Conservation (phyloP, 805 yeast species). For the Millerozyma miso region DNA sequence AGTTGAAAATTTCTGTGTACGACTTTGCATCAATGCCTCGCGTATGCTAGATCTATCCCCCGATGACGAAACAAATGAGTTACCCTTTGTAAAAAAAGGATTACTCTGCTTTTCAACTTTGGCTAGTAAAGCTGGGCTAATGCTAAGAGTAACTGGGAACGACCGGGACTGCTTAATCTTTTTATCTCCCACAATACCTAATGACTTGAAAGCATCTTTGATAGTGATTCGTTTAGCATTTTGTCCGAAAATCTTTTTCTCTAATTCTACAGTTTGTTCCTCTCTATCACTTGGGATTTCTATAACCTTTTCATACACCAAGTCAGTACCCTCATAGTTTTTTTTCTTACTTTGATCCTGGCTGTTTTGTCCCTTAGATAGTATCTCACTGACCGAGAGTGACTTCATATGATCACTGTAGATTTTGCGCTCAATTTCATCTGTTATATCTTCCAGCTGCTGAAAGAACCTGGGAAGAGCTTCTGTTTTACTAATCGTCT, state of each 20-base stretch:
- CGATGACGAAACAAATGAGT: slow-evolving; percentile 1
- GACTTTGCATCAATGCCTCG: slow-evolving; percentile 8
- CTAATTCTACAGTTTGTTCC: slow-evolving; percentile 19
- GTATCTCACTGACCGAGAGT: slow-evolving; percentile 17
- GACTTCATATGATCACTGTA: slow-evolving; percentile 12
- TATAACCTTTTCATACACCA: background rate
- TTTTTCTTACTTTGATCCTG: background rate
- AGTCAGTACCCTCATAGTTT: background rate
- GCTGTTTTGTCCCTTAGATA: slow-evolving; percentile 1
- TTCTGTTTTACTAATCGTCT: background rate
- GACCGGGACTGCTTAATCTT: background rate
- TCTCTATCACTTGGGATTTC: slow-evolving; percentile 12
- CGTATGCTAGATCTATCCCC: background rate
- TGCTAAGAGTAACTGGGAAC: slow-evolving; percentile 17
- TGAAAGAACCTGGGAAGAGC: background rate
- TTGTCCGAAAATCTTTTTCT: slow-evolving; percentile 15
- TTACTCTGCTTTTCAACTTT: slow-evolving; percentile 23
- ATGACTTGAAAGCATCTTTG: slow-evolving; percentile 13
- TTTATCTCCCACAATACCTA: background rate
- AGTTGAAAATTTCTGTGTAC: background rate
- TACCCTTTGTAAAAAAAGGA: slow-evolving; percentile 28
- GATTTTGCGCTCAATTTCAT: slow-evolving; percentile 20
- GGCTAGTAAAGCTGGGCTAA: slow-evolving; percentile 20
- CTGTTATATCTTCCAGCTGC: background rate
- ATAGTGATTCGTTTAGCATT: slow-evolving; percentile 15